phyloP scores from a whole-genome alignment of 2,329 filamentous ascomycete genomes.

The Botrytis paeoniae region DNA sequence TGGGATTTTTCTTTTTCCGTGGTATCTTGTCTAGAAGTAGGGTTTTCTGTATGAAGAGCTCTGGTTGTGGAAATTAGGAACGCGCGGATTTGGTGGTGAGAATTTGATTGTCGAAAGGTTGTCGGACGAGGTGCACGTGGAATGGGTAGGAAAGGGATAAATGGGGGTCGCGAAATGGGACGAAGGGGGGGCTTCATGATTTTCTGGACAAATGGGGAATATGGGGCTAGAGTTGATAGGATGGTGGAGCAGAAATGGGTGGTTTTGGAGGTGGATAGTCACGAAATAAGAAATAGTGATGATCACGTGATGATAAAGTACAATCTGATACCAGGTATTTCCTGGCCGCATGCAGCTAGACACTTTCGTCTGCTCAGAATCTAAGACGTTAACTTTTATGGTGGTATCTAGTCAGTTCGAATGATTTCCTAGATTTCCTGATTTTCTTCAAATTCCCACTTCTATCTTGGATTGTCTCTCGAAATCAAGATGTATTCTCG shows the following conservation, averaged over 20 bases:
- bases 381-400: not conserved
- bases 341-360: not conserved
- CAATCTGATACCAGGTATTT: not conserved
- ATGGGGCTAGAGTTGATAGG: not conserved
- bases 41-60: not conserved
- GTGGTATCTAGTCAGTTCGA: too few species aligned
- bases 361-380: not conserved
- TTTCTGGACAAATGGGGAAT: too few species aligned
- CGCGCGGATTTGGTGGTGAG: not conserved
- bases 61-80: not conserved
- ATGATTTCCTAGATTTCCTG: not conserved
- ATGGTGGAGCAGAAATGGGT: not conserved
- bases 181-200: not conserved
- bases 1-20: not conserved
- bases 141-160: not conserved
- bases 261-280: not conserved
- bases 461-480: not conserved
- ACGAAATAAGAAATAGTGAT: not conserved
- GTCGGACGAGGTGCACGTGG: not conserved
- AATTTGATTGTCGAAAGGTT: not conserved
- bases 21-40: not conserved
- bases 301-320: not conserved
- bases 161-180: accelerated
- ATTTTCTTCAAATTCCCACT: not conserved
- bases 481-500: not conserved